These are phyloP conservation scores for Puccinia hordei DNA, from an alignment of 1,284 basidiomycete genomes.

Conservation along the genomic window DNA sequence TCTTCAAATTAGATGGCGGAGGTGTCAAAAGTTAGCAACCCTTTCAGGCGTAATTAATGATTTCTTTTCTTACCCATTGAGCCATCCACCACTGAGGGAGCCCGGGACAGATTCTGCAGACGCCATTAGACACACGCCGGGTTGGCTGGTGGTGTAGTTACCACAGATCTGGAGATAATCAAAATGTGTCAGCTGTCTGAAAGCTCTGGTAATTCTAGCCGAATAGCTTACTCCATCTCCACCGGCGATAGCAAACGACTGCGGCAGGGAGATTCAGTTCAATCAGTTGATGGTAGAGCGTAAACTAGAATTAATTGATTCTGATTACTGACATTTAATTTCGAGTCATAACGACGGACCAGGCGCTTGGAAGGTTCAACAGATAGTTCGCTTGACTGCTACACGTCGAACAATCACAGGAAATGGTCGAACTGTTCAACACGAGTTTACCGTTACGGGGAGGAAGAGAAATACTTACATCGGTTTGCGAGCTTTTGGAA, in stretches of 20 bases:
- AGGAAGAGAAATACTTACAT: background rate
- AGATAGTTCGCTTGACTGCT: too few relatives aligned
- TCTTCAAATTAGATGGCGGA: background rate
- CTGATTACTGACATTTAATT: background rate
- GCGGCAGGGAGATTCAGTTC: too few relatives aligned
- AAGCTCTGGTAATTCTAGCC: background rate
- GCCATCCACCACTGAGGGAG: background rate
- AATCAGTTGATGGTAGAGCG: background rate
- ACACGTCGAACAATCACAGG: too few relatives aligned
- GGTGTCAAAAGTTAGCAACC: background rate
- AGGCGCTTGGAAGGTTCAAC: background rate
- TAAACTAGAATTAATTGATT: background rate
- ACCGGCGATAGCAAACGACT: slow-evolving; percentile 23
- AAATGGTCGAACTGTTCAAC: too few relatives aligned
- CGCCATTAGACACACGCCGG: slow-evolving; percentile 3
- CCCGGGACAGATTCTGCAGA: background rate
- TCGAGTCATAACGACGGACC: slow-evolving; percentile 7
- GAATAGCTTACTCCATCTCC: slow-evolving; percentile 5
- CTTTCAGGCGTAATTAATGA: background rate
- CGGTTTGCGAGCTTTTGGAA: background rate
- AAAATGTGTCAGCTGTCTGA: background rate
- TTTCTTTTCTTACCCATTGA: background rate
- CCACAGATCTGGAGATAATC: slow-evolving; percentile 12
- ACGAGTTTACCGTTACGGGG: too few relatives aligned
- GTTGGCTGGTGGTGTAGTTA: background rate